Evolutionary conservation across 2,329 filamentous ascomycete species (phyloP).

Genomic region (Trichoderma oligosporum): DNA sequence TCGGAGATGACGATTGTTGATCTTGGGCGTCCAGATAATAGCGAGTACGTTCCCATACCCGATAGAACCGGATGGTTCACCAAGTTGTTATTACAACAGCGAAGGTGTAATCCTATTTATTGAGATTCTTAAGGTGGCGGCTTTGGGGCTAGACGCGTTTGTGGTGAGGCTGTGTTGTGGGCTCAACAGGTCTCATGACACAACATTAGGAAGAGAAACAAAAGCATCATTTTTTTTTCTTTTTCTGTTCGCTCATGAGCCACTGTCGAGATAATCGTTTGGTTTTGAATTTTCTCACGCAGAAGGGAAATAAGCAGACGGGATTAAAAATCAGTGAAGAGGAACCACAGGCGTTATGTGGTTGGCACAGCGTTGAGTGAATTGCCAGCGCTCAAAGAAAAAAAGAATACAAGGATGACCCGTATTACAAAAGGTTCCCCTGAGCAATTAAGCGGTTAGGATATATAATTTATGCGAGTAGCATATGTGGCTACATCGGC

Average conservation of each 20-base stretch:
- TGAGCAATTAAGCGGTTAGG: too few species aligned
- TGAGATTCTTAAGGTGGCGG: background rate
- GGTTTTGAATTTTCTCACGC: too few species aligned
- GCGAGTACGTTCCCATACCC: background rate
- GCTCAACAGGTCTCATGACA: background rate
- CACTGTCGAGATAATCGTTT: too few species aligned
- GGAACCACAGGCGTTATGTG: too few species aligned
- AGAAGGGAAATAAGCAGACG: too few species aligned
- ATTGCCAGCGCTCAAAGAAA: background rate
- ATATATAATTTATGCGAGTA: background rate
- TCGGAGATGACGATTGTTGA: slow-evolving; percentile 17
- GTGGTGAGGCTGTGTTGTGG: too few species aligned
- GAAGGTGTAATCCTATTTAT: background rate
- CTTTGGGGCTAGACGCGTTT: background rate
- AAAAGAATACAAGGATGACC: too few species aligned
- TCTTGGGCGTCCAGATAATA: background rate
- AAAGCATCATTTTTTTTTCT: too few species aligned
- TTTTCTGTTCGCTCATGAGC: too few species aligned
- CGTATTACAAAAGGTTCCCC: background rate
- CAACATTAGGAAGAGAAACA: too few species aligned
- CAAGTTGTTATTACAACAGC: background rate
- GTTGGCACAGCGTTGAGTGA: too few species aligned
- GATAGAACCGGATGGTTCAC: background rate
- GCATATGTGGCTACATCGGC: background rate
- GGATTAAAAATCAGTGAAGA: too few species aligned